Base-by-base conservation (phyloP, 2,329 filamentous ascomycete species). In the Fusarium nematophilum region DNA sequence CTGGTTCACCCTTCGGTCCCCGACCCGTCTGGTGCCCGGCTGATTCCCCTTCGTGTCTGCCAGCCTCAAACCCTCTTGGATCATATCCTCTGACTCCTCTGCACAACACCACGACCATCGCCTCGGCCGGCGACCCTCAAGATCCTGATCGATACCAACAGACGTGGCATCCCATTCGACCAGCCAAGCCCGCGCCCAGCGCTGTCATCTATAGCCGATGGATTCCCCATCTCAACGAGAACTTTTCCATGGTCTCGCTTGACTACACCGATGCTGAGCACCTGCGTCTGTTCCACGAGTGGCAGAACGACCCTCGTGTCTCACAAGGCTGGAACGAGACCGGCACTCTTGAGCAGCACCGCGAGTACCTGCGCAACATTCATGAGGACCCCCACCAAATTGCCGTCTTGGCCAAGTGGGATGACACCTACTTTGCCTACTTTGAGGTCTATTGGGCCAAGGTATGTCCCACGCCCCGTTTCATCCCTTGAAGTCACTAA, bases 301-400 rank as follows among this genome's bases (percentile, higher is more conserved):
- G 91, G 91, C 90, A 93, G 75, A 94, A 94, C 70, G 90, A 93
- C 70, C 90, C 90, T 46, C 88, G 91, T 44, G 91, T 94, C 26
- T 89, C 89, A 4, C 85, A 89, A 69, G 90, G 90, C 4, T 93
- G 91, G 91, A 91, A 92, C 70, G 87, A 91, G 77, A 90, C 88
- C 2, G 91, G 90, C 26, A 90, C 89, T 1, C 75, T 91, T 40
- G 90, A 91, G 25, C 83, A 93, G 72, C 91, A 93, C 73, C 83
- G 86, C 57, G 83, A 87, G 67, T 93, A 94, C 73, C 81, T 93
- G 45, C 81, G 83, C 25, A 83, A 84, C 62, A 81, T 90, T 49
- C 86, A 92, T 68, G 82, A 85, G 37, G 90, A 93, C 71, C 86
- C 88, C 23, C 90, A 93, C 73, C 85, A 89, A 59, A 77, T 92